Conservation (phyloP, 2,329 filamentous ascomycete genomes). For the Pseudogymnoascus sp. region DNA sequence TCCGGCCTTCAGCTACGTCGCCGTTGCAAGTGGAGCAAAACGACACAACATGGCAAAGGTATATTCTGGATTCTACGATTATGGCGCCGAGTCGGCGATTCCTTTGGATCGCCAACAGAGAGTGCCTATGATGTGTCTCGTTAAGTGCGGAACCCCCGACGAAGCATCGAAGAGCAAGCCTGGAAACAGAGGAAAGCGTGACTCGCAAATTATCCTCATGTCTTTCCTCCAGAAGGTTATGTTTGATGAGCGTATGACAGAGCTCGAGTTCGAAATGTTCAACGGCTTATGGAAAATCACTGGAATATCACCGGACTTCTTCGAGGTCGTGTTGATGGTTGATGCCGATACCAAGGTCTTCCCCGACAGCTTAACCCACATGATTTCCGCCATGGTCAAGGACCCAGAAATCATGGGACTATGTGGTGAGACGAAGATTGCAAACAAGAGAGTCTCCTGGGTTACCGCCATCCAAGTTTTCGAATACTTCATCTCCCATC, state of each 20-base stretch:
- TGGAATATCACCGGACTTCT: constrained; percentile 95
- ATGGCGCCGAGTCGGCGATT: constrained; percentile 71
- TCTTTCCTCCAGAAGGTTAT: constrained; percentile 99
- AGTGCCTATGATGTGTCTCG: constrained; percentile 93
- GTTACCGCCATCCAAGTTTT: constrained; percentile 98
- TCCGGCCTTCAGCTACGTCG: constrained; percentile 87
- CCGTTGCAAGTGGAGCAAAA: constrained; percentile 90
- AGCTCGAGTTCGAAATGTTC: constrained; percentile 99
- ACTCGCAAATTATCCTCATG: constrained; percentile 99
- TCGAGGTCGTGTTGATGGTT: constrained; percentile 97
- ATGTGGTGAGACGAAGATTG: constrained; percentile 98
- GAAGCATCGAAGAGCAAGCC: constrained; percentile 77
- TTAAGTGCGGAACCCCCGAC: constrained; percentile 90
- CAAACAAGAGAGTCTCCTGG: constrained; percentile 92
- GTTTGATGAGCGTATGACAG: constrained; percentile 99
- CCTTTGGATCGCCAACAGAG: constrained; percentile 84
- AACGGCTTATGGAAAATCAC: constrained; percentile 98
- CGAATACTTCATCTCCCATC: constrained; percentile 98
- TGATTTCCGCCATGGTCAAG: constrained; percentile 98
- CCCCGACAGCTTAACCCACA: constrained; percentile 95
- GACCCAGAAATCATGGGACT: constrained; percentile 99
- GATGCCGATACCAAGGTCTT: constrained; percentile 99
- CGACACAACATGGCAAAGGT: constrained; percentile 99
- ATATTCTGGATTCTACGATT: constrained; percentile 97
- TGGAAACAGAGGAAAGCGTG: constrained; percentile 94